Conservation (phyloP, 345 rosid species). For the Eucalyptus cladocalyx region DNA sequence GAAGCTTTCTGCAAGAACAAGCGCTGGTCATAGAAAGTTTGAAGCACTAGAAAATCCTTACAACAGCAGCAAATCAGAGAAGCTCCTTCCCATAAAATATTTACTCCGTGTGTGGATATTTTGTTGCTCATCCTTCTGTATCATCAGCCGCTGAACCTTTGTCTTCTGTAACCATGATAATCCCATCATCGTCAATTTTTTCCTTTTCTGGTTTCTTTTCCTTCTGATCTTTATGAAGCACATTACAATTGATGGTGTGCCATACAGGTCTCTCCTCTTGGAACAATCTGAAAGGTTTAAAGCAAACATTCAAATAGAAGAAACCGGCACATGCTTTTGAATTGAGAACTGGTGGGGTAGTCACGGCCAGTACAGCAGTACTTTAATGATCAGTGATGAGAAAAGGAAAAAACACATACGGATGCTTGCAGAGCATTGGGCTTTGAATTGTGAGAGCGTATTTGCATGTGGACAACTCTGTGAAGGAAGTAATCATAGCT, state of each 20-base stretch:
- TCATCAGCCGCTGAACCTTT: slow-evolving; percentile 8
- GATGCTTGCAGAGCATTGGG: slow-evolving; percentile 89
- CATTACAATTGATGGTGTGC: slow-evolving; percentile 79
- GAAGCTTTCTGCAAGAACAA: background rate
- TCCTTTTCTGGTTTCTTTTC: slow-evolving; percentile 19
- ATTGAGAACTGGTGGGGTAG: background rate
- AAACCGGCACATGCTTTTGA: background rate
- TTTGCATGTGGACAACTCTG: slow-evolving; percentile 94
- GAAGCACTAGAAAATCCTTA: background rate
- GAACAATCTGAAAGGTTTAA: slow-evolving; percentile 45
- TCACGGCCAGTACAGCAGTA: background rate
- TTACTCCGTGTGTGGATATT: background rate
- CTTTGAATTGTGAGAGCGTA: slow-evolving; percentile 78
- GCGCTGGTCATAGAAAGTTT: background rate
- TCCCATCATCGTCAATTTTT: slow-evolving; percentile 11
- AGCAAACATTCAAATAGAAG: background rate
- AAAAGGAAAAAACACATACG: slow-evolving; percentile 28
- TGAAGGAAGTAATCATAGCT: slow-evolving; percentile 82
- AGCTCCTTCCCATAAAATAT: background rate
- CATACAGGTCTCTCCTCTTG: slow-evolving; percentile 90
- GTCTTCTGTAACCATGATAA: slow-evolving; percentile 27
- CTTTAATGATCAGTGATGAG: background rate
- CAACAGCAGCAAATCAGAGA: background rate
- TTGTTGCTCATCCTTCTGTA: slow-evolving; percentile 6
- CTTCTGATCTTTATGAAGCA: slow-evolving; percentile 35